phyloP scores from a whole-genome alignment of 2,329 filamentous ascomycete genomes.

The Pseudogymnoascus sp. region DNA sequence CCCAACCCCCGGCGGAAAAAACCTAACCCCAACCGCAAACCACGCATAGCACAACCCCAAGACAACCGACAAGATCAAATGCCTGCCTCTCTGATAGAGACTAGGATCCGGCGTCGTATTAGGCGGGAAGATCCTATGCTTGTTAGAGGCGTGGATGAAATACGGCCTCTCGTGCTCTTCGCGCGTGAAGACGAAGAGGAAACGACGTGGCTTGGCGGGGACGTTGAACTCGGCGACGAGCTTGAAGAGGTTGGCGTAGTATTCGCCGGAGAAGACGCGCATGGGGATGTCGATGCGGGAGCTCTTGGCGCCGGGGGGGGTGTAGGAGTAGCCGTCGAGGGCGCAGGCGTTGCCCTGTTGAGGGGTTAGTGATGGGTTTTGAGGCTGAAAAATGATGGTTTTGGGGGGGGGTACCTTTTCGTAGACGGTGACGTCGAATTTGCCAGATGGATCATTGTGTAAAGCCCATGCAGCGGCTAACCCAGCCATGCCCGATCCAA shows the following conservation, averaged over 20 bases:
- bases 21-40: neutral
- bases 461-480: neutral
- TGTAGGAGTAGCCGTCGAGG: neutral
- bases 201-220: neutral
- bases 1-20: neutral
- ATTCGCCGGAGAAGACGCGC: neutral
- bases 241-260: neutral
- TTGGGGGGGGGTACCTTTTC: neutral
- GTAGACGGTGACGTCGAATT: neutral
- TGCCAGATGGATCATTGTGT: neutral
- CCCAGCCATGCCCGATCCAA: neutral
- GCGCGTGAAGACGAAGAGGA: conserved; percentile 7
- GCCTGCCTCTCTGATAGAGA: neutral
- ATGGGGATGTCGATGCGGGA: neutral
- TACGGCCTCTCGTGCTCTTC: neutral
- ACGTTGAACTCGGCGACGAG: neutral
- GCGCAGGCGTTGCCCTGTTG: neutral
- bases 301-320: neutral
- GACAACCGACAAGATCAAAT: neutral
- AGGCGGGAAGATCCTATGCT: neutral
- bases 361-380: neutral
- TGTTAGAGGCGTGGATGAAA: neutral
- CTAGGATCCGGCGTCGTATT: neutral
- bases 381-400: neutral
- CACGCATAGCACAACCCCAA: neutral